A percentile compares a stretch with the other conserved stretches of the same genome.
phyloP scores from a whole-genome alignment of 495 filamentous ascomycete species.

The Cenococcum geophilum region DNA sequence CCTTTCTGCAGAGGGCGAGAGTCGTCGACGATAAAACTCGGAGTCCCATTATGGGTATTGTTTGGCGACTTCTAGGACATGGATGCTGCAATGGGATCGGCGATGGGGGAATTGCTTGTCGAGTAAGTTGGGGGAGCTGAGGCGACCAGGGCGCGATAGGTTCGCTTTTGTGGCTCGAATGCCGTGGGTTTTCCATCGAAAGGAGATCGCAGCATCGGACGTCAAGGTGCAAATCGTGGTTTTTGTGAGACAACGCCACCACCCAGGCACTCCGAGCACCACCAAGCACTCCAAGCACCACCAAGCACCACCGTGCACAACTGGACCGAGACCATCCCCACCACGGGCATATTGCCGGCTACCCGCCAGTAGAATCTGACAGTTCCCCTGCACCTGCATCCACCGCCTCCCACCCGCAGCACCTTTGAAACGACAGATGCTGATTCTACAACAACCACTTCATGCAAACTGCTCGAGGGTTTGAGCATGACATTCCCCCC shows the following conservation, averaged over 20 bases:
- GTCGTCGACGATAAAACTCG: constrained; percentile 22
- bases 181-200: neutral
- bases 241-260: too few relatives aligned
- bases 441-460: too few relatives aligned
- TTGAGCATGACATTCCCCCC: too few relatives aligned
- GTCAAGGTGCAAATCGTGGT: neutral
- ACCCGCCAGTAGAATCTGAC: too few relatives aligned
- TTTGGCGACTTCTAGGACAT: constrained; percentile 1
- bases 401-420: too few relatives aligned
- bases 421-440: too few relatives aligned
- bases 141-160: neutral
- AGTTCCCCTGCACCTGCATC: too few relatives aligned
- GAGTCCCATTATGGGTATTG: neutral
- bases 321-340: too few relatives aligned
- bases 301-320: too few relatives aligned
- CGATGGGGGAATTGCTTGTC: neutral
- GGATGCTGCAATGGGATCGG: constrained; percentile 1
- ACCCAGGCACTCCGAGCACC: too few relatives aligned
- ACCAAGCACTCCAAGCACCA: neutral
- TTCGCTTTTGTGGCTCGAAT: neutral
- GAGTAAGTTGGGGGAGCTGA: neutral
- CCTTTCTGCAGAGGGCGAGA: neutral
- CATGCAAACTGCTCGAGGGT: too few relatives aligned
- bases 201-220: neutral
- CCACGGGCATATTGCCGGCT: too few relatives aligned